Percentiles rank a stretch among this genome's conserved stretches.
Conservation (phyloP, 768 basidiomycete species). For the Mycena pura region DNA sequence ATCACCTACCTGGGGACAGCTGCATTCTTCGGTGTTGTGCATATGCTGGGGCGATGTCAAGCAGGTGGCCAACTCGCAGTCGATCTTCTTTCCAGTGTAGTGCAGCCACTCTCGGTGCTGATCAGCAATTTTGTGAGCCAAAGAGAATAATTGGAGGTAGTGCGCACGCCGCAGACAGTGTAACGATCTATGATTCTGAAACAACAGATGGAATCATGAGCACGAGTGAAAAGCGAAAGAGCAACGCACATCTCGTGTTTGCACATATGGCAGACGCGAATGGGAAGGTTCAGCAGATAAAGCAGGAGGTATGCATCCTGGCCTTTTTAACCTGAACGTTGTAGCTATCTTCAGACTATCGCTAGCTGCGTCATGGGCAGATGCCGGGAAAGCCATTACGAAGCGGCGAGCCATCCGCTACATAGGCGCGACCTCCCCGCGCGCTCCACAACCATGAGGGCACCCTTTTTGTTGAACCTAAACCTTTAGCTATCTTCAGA, state of each 20-base stretch:
- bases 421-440: too few species aligned
- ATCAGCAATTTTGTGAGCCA: not conserved
- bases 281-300: too few species aligned
- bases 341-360: too few species aligned
- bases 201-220: not conserved
- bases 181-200: slow-evolving; percentile 1
- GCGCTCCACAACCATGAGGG: too few species aligned
- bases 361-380: too few species aligned
- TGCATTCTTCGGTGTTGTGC: not conserved
- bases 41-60: slow-evolving; percentile 2
- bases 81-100: slow-evolving; percentile 8
- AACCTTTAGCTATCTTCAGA: too few species aligned
- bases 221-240: not conserved
- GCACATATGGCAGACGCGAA: too few species aligned
- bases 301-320: too few species aligned
- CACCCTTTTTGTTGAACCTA: too few species aligned
- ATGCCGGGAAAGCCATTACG: too few species aligned
- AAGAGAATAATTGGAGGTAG: not conserved
- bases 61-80: slow-evolving; percentile 13
- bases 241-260: slow-evolving; percentile 7
- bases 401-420: too few species aligned
- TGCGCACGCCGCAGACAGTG: not conserved
- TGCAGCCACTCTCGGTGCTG: slow-evolving; percentile 14
- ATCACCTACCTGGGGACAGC: not conserved
- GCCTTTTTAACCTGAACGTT: too few species aligned